Percentiles rank a stretch among this genome's conserved stretches.
phyloP scores from a whole-genome alignment of 768 basidiomycete species.

The Auricularia auricula-judae region DNA sequence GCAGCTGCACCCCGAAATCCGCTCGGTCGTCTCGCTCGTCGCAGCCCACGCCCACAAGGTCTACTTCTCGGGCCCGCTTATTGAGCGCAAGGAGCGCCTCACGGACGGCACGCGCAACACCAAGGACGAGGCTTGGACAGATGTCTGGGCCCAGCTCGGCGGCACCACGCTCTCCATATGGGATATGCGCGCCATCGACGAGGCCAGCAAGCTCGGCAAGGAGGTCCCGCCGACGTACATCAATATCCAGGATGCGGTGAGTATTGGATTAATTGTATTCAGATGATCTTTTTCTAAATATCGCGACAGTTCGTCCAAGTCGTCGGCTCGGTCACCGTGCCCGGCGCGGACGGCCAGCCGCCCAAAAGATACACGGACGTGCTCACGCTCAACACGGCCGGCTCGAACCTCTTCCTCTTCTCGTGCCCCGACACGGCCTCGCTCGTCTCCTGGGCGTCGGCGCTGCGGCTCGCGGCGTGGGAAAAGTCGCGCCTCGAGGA shows the following conservation, averaged over 20 bases:
- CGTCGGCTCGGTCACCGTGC: constrained; percentile 60
- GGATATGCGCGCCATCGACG: constrained; percentile 84
- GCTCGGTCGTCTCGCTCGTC: constrained; percentile 64
- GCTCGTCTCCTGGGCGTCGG: constrained; percentile 83
- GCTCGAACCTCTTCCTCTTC: constrained; percentile 81
- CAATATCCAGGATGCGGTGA: constrained; percentile 79
- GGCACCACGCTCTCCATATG: constrained; percentile 84
- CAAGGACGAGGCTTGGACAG: constrained; percentile 71
- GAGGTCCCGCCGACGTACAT: constrained; percentile 83
- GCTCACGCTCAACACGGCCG: constrained; percentile 87
- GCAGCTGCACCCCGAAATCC: constrained; percentile 64
- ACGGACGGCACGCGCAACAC: constrained; percentile 58
- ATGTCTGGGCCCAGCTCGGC: constrained; percentile 84
- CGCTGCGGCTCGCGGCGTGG: constrained; percentile 83
- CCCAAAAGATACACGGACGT: constrained; percentile 61
- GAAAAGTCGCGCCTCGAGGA: constrained; percentile 93
- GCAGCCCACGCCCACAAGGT: constrained; percentile 73
- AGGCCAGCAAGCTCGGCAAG: constrained; percentile 64
- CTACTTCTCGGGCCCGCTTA: constrained; percentile 77
- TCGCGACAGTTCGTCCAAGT: constrained; percentile 50
- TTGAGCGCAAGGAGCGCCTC: constrained; percentile 66
- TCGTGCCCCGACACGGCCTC: constrained; percentile 64
- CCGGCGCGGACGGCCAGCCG: constrained; percentile 38
- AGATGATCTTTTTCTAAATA: constrained; percentile 22
- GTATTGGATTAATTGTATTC: constrained; percentile 19